phyloP scores from a whole-genome alignment of 2,329 filamentous ascomycete genomes.

The Geosmithia flava region DNA sequence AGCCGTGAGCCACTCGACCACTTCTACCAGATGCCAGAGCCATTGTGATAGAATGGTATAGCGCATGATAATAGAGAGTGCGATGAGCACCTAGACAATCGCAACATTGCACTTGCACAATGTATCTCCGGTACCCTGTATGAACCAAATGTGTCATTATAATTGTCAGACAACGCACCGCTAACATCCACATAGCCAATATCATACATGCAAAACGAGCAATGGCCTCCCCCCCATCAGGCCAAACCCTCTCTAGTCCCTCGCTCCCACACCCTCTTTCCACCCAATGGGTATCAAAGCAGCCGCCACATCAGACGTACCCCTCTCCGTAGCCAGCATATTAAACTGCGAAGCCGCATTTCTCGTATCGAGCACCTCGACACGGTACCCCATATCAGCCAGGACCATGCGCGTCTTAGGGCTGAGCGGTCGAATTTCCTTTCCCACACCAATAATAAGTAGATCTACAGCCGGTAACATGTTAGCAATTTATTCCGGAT shows the following conservation, averaged over 20 bases:
- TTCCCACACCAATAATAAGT: constrained; percentile 78
- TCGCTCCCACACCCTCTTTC: constrained; percentile 45
- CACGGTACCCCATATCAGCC: constrained; percentile 64
- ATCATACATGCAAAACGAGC: no score
- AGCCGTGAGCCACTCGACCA: no score
- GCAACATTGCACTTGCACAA: no score
- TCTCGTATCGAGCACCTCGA: constrained; percentile 83
- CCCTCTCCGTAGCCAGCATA: constrained; percentile 83
- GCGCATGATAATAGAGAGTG: no score
- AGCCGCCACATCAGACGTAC: constrained; percentile 72
- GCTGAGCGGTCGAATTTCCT: constrained; percentile 61
- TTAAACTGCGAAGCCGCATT: constrained; percentile 96
- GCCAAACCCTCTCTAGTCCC: background rate
- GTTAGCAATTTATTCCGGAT: constrained; percentile 3
- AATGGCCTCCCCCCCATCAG: no score
- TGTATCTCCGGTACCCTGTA: no score
- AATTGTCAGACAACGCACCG: no score
- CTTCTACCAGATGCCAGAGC: no score
- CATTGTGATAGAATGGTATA: no score
- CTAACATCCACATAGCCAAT: no score
- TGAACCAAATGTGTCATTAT: no score
- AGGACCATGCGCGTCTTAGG: constrained; percentile 62
- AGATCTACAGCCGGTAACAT: constrained; percentile 46
- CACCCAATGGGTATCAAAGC: constrained; percentile 80
- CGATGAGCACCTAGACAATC: no score